phyloP scores from a whole-genome alignment of 75 land plant species.

The Pinus tabuliformis region DNA sequence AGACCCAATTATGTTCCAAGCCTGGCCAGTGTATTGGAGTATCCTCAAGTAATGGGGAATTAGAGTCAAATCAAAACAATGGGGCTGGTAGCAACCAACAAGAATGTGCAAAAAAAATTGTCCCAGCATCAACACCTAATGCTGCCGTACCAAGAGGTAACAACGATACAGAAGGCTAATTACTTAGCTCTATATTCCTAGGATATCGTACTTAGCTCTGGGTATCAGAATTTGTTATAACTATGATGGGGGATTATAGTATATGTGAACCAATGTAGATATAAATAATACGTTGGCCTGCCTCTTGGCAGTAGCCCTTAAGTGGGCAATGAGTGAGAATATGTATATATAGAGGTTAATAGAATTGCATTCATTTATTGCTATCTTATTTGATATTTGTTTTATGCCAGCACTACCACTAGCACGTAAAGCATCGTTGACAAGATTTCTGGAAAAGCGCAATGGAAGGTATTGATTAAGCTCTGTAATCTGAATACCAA shows the following conservation, averaged over 20 bases:
- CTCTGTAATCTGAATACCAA: not conserved
- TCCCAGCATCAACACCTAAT: not conserved
- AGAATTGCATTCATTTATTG: not conserved
- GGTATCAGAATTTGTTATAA: no score
- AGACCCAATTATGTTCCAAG: not conserved
- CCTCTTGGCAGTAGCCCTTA: no score
- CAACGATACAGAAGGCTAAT: not conserved
- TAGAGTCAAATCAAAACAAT: not conserved
- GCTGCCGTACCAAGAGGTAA: slow-evolving; percentile 5
- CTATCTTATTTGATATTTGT: not conserved
- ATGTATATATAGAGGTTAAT: no score
- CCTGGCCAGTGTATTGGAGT: not conserved
- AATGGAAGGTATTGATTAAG: slow-evolving; percentile 7
- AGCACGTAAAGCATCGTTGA: slow-evolving; percentile 19
- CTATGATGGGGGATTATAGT: no score
- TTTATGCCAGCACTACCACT: slow-evolving; percentile 12
- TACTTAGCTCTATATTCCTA: not conserved
- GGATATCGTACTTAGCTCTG: no score
- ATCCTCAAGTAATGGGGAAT: slow-evolving; percentile 3
- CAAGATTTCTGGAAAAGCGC: slow-evolving; percentile 16
- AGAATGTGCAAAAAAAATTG: slow-evolving; percentile 8
- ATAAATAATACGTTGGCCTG: no score
- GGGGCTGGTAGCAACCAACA: not conserved
- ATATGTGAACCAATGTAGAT: no score
- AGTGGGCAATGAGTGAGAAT: no score